Evolutionary conservation across 1,284 basidiomycete species (phyloP), one percentile per base, ranked within the genome.

Genomic region (Rhodotorula sp.): DNA sequence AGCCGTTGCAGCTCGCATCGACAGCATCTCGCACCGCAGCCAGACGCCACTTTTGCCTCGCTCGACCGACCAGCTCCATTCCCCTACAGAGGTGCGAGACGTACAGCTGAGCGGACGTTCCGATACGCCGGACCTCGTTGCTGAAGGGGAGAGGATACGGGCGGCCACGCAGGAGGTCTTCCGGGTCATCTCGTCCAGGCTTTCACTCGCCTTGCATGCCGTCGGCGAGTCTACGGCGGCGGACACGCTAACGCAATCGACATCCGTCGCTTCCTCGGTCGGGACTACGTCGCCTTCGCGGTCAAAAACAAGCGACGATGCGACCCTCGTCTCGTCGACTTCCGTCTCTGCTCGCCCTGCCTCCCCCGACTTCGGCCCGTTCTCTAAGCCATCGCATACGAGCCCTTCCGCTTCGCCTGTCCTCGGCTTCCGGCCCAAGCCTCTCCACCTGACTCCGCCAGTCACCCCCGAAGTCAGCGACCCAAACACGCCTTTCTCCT

Each of bases 161-260:
- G 47, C 53, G 10, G 74, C 68, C 4, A 69, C 67, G 2, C 60
- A 72, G 20, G 73, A 75, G 54, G 66, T 73, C 18, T 62, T 76
- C 48, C 50, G 58, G 22, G 65, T 64, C 28, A 72, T 76, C 37
- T 73, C 74, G 30, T 55, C 52, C n/a, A 56, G 73, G 2, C 71
- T 76, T 15, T 59, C 70, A 16, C 55, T 70, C 59, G 71, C 67
- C 0, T 64, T 76, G n/a, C 64, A 70, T 18, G 67, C 60, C 9
- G 67, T 68, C 4, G 67, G 59, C 16, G 64, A 63, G 20, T 61
- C 52, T 50, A 59, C 16, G 9, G 16, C 37, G 20, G 11, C 16
- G 18, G 9, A 16, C 5, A 11, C 16, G 24, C 16, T 13, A 2
- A 4, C 34, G 22, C 54, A 2, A 18, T n/a, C 34, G n/a, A 40